Percentiles rank a stretch among this genome's conserved stretches.
Conservation (phyloP, 2,329 filamentous ascomycete genomes). For the Akanthomyces dipterigenus region DNA sequence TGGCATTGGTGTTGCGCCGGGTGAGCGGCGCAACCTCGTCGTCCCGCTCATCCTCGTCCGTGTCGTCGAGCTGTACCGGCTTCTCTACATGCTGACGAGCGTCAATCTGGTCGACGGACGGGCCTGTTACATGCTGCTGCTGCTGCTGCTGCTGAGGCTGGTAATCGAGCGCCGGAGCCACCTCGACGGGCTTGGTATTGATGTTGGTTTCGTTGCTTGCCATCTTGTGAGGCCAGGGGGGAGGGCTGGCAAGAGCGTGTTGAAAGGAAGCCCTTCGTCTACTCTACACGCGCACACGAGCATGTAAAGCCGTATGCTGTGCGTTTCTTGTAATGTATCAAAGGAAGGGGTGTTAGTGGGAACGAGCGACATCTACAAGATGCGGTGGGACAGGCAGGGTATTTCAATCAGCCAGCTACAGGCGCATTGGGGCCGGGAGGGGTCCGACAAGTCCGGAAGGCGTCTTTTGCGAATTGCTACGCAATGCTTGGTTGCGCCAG, state of each 20-base stretch:
- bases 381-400: background rate
- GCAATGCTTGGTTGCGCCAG: background rate
- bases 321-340: background rate
- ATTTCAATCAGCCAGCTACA: background rate
- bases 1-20: slow-evolving; percentile 12
- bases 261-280: slow-evolving; percentile 3
- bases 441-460: background rate
- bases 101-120: slow-evolving; percentile 6
- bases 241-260: background rate
- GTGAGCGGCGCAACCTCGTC: slow-evolving; percentile 2
- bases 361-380: background rate
- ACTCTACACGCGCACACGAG: background rate
- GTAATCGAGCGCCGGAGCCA: slow-evolving; percentile 5
- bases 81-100: slow-evolving; percentile 9
- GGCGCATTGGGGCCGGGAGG: background rate
- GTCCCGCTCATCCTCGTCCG: background rate
- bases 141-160: background rate
- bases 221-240: background rate
- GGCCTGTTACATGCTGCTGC: background rate
- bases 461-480: background rate
- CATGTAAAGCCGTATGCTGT: background rate
- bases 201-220: background rate
- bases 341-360: background rate
- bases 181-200: background rate
- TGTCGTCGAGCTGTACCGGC: background rate